Base-by-base conservation (phyloP, 306 rosid species). In the Vicia villosa region DNA sequence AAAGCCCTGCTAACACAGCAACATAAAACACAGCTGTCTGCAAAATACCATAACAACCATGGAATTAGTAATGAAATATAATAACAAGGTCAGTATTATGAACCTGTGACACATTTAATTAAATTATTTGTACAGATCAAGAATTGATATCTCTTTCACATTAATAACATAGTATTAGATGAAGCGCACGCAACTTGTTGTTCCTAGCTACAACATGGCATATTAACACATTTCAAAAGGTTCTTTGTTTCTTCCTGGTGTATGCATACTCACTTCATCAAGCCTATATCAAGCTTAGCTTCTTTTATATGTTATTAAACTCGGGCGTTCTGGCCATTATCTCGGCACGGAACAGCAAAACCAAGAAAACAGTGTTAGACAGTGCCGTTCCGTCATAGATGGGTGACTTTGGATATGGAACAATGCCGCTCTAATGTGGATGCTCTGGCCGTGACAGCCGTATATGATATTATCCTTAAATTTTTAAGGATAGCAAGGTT, bases 1-100 rank as follows among this genome's bases (percentile, higher is more conserved):
- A 88, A 82, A 93, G 90, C 69, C 90, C 94, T 20, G 89, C 97
- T 68, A 90, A 88, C 70, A 81, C 81, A 67, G 86, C 94, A 75
- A 83, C 91, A 76, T 88, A 93, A 82, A 90, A 90, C 90, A 93
- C 50, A 67, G 94, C 86, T 82, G 88, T 88, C 98, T 93, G 91
- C 80, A 66, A 26, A 32, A 77, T 22, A 49, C 15, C 55, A 1
- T 5, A 1, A 58, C 30, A 36, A 22, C 38, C 57, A 16, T 51
- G 56, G 43, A 52, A 34, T 16, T 20, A 3, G 13, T 41, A 62
- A 54, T 15, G 5, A 9, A 68, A 10, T 61, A 37, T 5, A 70
- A 70, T 37, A 34, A 34, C 49, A 43, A 15, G 17, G 22, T 68
- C 38, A 75, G 59, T 49, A 68, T 59, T 26, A 47, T 26, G 24